Evolutionary conservation across 768 basidiomycete species (phyloP).

Genomic region (Lactifluus subvellereus): DNA sequence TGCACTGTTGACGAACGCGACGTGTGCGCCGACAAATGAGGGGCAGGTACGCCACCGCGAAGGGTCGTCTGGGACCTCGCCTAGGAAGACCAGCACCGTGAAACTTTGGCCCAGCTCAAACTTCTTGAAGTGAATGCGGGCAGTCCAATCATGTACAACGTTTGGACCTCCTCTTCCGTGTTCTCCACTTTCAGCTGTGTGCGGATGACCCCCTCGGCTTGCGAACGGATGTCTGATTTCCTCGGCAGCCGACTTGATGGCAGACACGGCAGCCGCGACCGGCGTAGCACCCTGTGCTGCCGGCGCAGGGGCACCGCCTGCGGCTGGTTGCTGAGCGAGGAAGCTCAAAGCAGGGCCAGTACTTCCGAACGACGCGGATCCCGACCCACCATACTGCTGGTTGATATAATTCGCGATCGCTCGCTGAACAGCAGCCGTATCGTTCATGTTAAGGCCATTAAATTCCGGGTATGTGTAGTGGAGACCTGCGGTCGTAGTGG

Average conservation of each 20-base stretch:
- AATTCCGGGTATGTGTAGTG: constrained; percentile 51
- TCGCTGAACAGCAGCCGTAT: constrained; percentile 27
- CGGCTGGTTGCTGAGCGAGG: not conserved
- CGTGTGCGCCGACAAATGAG: constrained; percentile 40
- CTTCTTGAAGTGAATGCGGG: constrained; percentile 38
- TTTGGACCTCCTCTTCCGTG: not conserved
- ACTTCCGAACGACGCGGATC: not conserved
- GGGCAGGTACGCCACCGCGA: constrained; percentile 34
- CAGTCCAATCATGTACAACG: constrained; percentile 37
- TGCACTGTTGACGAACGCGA: constrained; percentile 38
- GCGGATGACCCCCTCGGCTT: not conserved
- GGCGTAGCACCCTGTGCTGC: not conserved
- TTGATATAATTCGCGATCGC: constrained; percentile 36
- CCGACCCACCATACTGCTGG: constrained; percentile 32
- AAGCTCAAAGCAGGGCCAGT: constrained; percentile 17
- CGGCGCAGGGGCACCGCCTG: not conserved
- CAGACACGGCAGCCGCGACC: not conserved
- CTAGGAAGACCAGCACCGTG: constrained; percentile 43
- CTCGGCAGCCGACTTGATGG: not conserved
- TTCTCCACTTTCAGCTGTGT: not conserved
- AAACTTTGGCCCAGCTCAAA: constrained; percentile 41
- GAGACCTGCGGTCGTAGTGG: constrained; percentile 31
- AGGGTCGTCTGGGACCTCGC: constrained; percentile 35
- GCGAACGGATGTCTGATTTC: not conserved
- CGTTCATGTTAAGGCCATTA: constrained; percentile 33